A percentile compares a stretch with the other conserved stretches of the same genome.
phyloP scores from a whole-genome alignment of 192 early-diverging fungal genomes.

The Coemansia sp. region DNA sequence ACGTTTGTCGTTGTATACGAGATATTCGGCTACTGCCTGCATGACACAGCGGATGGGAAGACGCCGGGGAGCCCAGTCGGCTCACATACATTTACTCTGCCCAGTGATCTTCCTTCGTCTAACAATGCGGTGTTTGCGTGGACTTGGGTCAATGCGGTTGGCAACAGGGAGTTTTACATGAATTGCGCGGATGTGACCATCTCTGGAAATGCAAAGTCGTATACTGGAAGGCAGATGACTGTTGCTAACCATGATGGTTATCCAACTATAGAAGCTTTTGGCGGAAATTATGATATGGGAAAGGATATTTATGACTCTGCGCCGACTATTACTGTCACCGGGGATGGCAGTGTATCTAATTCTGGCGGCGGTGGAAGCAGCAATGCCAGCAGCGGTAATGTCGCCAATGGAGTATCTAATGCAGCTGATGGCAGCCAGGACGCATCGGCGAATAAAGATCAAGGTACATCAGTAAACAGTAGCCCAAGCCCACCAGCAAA shows the following conservation, averaged over 20 bases:
- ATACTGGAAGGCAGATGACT: conserved; percentile 35
- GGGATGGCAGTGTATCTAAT: neutral
- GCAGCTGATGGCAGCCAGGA: neutral
- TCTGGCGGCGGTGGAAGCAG: neutral
- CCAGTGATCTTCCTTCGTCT: conserved; percentile 49
- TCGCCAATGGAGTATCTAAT: neutral
- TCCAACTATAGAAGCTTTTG: conserved; percentile 26
- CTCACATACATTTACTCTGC: conserved; percentile 53
- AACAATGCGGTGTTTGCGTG: conserved; percentile 58
- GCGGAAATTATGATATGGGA: conserved; percentile 12
- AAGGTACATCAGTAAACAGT: no score
- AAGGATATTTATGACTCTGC: conserved; percentile 7
- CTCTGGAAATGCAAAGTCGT: conserved; percentile 24
- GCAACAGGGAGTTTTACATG: conserved; percentile 63
- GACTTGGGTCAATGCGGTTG: conserved; percentile 62
- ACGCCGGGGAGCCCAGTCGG: neutral
- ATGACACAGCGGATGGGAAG: conserved; percentile 6
- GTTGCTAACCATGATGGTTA: conserved; percentile 37
- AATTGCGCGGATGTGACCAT: conserved; percentile 56
- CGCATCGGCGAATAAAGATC: no score
- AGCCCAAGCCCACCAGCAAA: no score
- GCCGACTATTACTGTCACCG: conserved; percentile 14
- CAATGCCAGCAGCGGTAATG: neutral
- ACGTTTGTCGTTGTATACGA: conserved; percentile 59
- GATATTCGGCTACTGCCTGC: conserved; percentile 37